phyloP scores from a whole-genome alignment of 352 stramenopile species.

The Blastocystis sp. region DNA sequence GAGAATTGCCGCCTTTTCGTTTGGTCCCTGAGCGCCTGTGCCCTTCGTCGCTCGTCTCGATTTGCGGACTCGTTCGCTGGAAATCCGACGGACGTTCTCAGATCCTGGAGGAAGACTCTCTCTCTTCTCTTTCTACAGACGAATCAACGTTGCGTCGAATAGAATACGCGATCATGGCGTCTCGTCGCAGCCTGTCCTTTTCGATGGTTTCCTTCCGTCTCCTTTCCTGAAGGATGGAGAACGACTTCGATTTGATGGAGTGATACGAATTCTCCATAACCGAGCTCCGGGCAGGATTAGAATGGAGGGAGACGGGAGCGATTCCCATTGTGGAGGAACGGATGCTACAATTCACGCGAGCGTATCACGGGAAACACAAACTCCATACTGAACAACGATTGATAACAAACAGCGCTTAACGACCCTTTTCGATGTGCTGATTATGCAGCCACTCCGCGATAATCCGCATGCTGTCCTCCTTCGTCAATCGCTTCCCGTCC shows the following conservation, averaged over 20 bases:
- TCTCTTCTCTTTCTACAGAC: slow-evolving; percentile 48
- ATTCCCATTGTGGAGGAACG: no score
- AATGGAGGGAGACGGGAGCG: no score
- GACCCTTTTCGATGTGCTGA: not conserved
- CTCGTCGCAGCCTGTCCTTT: not conserved
- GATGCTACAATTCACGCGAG: not conserved
- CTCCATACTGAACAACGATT: not conserved
- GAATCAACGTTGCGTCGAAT: not conserved
- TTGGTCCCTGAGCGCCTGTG: slow-evolving; percentile 14
- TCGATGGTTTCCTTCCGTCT: slow-evolving; percentile 22
- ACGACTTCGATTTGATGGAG: slow-evolving; percentile 31
- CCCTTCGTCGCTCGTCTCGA: not conserved
- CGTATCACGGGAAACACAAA: not conserved
- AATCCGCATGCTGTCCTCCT: slow-evolving; percentile 27
- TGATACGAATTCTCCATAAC: not conserved
- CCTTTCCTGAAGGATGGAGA: slow-evolving; percentile 59
- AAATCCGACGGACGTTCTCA: not conserved
- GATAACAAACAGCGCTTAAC: not conserved
- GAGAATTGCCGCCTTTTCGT: slow-evolving; percentile 10
- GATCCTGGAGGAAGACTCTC: slow-evolving; percentile 11
- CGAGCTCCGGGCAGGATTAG: no score
- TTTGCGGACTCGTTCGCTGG: not conserved
- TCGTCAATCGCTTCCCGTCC: slow-evolving; percentile 21
- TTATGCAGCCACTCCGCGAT: slow-evolving; percentile 29
- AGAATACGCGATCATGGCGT: slow-evolving; percentile 9